Percentiles rank a stretch among this genome's conserved stretches.
Conservation (phyloP, 2,329 filamentous ascomycete species). For the Paecilomyces niveus region DNA sequence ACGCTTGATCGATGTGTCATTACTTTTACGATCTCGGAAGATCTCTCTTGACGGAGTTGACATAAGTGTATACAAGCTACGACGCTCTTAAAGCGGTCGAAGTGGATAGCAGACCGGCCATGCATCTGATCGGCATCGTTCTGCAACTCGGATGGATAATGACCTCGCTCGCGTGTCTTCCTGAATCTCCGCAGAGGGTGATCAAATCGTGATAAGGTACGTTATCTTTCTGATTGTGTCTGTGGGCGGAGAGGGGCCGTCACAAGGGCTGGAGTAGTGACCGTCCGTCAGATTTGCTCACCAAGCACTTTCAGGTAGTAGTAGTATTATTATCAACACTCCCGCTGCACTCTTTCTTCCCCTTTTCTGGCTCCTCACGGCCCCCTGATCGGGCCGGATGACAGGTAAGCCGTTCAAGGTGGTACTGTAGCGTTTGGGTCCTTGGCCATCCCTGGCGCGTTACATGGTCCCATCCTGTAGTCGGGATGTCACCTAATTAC, state of each 20-base stretch:
- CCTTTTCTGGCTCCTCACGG: not conserved
- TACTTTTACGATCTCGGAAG: too few species aligned
- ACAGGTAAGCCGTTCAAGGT: not conserved
- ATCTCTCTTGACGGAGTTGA: not conserved
- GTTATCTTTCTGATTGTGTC: not conserved
- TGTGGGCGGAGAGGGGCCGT: not conserved
- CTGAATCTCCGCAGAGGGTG: not conserved
- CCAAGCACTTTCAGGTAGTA: not conserved
- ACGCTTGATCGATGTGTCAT: not conserved
- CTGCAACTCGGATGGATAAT: not conserved
- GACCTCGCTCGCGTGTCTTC: not conserved
- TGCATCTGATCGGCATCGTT: not conserved
- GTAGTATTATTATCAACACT: not conserved
- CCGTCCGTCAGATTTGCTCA: not conserved
- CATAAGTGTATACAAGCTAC: not conserved
- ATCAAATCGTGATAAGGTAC: not conserved
- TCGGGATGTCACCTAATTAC: not conserved
- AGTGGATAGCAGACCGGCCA: not conserved
- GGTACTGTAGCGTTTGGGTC: not conserved
- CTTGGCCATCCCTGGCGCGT: not conserved
- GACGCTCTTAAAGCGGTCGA: not conserved
- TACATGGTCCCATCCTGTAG: not conserved
- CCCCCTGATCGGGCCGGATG: not conserved
- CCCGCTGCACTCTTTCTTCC: not conserved
- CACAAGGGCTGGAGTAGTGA: not conserved